These are phyloP conservation scores for Globisporangium polare DNA, from an alignment of 352 stramenopile genomes.

Conservation along the genomic window DNA sequence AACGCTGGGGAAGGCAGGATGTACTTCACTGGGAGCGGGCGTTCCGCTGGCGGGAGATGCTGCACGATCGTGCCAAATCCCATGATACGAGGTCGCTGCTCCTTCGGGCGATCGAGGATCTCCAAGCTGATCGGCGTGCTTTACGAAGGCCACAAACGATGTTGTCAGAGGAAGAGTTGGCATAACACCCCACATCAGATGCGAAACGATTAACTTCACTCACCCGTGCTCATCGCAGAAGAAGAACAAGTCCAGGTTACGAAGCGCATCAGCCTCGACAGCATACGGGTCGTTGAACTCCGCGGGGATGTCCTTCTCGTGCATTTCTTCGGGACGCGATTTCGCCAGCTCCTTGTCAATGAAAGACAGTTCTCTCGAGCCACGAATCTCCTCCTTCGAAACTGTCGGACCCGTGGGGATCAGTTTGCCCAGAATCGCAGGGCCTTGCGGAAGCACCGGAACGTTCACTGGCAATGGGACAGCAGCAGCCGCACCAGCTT, in stretches of 20 bases:
- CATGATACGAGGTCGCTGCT: constrained; percentile 79
- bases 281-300: constrained; percentile 71
- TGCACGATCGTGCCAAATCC: constrained; percentile 78
- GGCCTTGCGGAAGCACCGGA: constrained; percentile 7
- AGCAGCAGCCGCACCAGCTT: constrained; percentile 1
- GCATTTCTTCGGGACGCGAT: constrained; percentile 38
- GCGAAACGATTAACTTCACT: constrained; percentile 9
- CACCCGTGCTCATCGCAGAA: constrained; percentile 85
- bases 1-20: constrained; percentile 72
- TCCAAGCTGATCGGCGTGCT: constrained; percentile 75
- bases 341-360: constrained; percentile 24
- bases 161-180: neutral
- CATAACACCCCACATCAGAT: neutral
- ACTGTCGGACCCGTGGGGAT: constrained; percentile 60
- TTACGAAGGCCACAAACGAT: constrained; percentile 16
- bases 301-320: constrained; percentile 52
- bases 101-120: constrained; percentile 69
- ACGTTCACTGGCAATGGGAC: neutral
- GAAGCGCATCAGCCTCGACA: constrained; percentile 59
- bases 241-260: constrained; percentile 82
- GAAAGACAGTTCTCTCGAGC: constrained; percentile 52
- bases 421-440: constrained; percentile 46
- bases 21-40: constrained; percentile 61
- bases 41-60: constrained; percentile 56
- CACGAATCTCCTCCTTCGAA: constrained; percentile 50